Evolutionary conservation across 257 asterid genomes (phyloP), one percentile per base, ranked within the genome.

Genomic region (Petrea volubilis): DNA sequence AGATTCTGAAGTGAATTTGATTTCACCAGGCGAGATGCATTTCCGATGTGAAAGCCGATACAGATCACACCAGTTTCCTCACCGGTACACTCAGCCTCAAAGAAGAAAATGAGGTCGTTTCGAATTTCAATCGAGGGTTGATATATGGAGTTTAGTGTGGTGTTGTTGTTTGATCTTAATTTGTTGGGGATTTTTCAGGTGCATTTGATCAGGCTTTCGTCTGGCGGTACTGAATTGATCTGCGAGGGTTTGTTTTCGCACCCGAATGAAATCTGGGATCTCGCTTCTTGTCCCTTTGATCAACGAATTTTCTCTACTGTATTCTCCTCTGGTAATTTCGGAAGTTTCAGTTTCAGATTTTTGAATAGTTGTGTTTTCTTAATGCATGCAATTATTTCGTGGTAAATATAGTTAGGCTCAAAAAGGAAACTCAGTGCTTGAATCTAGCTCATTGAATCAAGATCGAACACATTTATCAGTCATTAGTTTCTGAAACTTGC

Each of bases 201-300:
- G 79, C 99, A 95, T 88, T 74, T 95, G 86, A 80, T 95, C 43
- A 80, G 98, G 81, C 89, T 95, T 64, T 82, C 95, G 28, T 83
- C 93, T 0, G 92, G 87, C 8, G 95, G 90, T 6, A 89, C 79
- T 15, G 97, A 95, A 69, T 74, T 95, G 94, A 82, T 88, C 60
- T 95, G 97, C 60, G 99, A 95, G 82, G 99, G 98, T 50, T 82
- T 95, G 70, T 95, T 92, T 76, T 88, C 98, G 59, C 97, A 92
- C 70, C 97, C 97, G 25, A 86, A 87, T 67, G 97, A 92, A 79
- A 90, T 95, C 29, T 92, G 99, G 98, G 98, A 92, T 87, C 95
- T 95, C 47, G 88, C 92, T 41, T 90, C 99, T 1, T 95, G 92
- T 70, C 99, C 99, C 20, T 92, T 88, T 47, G 98, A 92, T 83